phyloP scores from a whole-genome alignment of 441 rosid species.

The Melastoma candidum region DNA sequence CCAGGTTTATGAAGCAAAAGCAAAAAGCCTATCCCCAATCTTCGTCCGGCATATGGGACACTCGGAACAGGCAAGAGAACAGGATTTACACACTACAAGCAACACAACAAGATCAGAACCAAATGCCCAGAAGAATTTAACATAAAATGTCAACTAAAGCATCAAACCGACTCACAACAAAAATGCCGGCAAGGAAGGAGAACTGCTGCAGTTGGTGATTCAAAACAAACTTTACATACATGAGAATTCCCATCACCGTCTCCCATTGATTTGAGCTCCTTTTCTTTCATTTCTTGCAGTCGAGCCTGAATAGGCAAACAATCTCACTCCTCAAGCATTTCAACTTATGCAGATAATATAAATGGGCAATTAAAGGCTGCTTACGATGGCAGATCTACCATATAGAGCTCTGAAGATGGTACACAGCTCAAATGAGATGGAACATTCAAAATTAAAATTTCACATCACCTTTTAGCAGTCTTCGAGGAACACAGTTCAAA shows the following conservation, averaged over 20 bases:
- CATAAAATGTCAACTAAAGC: slow-evolving; percentile 1
- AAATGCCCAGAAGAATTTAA: slow-evolving; percentile 1
- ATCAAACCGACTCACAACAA: slow-evolving; percentile 56
- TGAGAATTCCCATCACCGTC: slow-evolving; percentile 86
- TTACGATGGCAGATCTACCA: no score
- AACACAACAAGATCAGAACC: slow-evolving; percentile 3
- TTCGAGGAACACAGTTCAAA: no score
- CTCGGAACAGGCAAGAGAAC: slow-evolving; percentile 96
- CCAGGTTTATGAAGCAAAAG: slow-evolving; percentile 64
- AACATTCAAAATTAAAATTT: no score
- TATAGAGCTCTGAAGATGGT: no score
- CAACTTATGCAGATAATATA: no score
- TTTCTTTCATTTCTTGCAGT: slow-evolving; percentile 97
- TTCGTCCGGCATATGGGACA: slow-evolving; percentile 98
- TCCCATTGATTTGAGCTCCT: slow-evolving; percentile 54
- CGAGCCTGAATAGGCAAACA: slow-evolving; percentile 48
- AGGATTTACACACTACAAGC: slow-evolving; percentile 89
- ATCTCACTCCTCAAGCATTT: neutral
- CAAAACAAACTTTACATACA: slow-evolving; percentile 91
- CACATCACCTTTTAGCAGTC: no score
- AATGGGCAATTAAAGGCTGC: no score
- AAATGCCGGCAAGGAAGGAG: slow-evolving; percentile 98
- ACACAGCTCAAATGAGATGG: no score
- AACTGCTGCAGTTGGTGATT: slow-evolving; percentile 86
- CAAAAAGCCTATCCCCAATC: slow-evolving; percentile 83